Base-by-base conservation (phyloP, 345 rosid species). In the Xanthoceras sorbifolium region DNA sequence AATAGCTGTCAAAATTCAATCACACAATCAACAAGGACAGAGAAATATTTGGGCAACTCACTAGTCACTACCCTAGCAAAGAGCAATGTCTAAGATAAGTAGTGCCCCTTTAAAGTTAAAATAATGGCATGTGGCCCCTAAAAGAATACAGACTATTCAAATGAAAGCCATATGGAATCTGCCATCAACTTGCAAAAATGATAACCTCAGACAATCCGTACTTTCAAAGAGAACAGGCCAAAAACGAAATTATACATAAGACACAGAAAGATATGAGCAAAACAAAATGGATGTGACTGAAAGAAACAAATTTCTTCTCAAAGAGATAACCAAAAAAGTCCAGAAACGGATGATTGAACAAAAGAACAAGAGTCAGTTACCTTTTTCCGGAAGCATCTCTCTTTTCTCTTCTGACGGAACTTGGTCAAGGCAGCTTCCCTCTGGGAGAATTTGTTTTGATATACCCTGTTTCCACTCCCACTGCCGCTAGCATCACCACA, bases 381-480 rank as follows among this genome's bases (percentile, higher is more conserved):
- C 85, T 80, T 82, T 78, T 77, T 82, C 79, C 73, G 73, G 79
- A 83, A 86, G 78, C 85, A 86, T 82, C 85, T 74, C 20, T 79
- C 83, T 20, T 61, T 82, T 44, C 80, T 54, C 76, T 85, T 81
- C 69, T 82, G 77, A 68, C 81, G 76, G 55, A 82, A 86, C 80
- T 86, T 86, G 73, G 77, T 83, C 81, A 80, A 74, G 67, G 82
- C 81, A 74, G 85, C 86, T 80, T 77, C 77, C 76, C 89, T 75
- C 22, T 66, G 78, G 23, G 80, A 52, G 31, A 74, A 68, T 70
- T 77, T 86, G 36, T 50, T 67, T 32, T 67, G 76, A 72, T 82
- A 83, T 46, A 32, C 61, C 64, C 75, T 77, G 78, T 80, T 81
- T 44, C 83, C 85, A 44, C 77, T 74, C 52, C 88, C 80, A 14